Conservation (phyloP, 2,329 filamentous ascomycete species). For the Sclerotinia subarctica region DNA sequence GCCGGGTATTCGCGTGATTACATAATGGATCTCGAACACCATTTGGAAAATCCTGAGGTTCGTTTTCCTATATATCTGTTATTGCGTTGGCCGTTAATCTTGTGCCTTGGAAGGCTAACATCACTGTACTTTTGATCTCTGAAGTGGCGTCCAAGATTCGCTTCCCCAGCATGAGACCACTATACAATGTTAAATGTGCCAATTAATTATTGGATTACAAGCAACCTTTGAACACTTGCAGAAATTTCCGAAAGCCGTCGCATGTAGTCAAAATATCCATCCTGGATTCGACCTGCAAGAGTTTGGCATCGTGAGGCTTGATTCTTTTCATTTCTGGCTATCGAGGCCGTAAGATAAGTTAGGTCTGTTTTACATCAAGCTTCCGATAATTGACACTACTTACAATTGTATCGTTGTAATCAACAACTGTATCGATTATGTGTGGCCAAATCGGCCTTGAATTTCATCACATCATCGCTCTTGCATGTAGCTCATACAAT, state of each 20-base stretch:
- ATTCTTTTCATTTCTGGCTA: conserved; percentile 18
- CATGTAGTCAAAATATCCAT: too few species aligned
- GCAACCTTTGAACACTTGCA: too few species aligned
- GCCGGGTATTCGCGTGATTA: conserved; percentile 29
- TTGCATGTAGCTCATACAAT: conserved; percentile 35
- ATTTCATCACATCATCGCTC: conserved; percentile 34
- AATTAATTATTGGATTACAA: neutral
- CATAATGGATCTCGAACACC: conserved; percentile 29
- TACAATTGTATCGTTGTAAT: conserved; percentile 11
- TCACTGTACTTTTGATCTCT: neutral
- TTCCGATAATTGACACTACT: neutral
- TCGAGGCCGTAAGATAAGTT: neutral
- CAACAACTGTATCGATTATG: conserved; percentile 32
- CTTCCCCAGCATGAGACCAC: neutral
- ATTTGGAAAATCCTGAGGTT: conserved; percentile 34
- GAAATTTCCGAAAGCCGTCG: too few species aligned
- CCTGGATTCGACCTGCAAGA: too few species aligned
- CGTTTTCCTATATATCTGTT: conserved; percentile 21
- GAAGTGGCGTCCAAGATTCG: neutral
- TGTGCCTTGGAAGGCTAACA: neutral
- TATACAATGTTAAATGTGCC: neutral
- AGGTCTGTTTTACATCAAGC: neutral
- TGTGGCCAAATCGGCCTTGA: conserved; percentile 34
- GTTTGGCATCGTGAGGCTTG: too few species aligned
- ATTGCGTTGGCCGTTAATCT: neutral